Percentiles rank a stretch among this genome's conserved stretches.
Conservation (phyloP, 1,284 basidiomycete species). For the Inonotus hispidus region DNA sequence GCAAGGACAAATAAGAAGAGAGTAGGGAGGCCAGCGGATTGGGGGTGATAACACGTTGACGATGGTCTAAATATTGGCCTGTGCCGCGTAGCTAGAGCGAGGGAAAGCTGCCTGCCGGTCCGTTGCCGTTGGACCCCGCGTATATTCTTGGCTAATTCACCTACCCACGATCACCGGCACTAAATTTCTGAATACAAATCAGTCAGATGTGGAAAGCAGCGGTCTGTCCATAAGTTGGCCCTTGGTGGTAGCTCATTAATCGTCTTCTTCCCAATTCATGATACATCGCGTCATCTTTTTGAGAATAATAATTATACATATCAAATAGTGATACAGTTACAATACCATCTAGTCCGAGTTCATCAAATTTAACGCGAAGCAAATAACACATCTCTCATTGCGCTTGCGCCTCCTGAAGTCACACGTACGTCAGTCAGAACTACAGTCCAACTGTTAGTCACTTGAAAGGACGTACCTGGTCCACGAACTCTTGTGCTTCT, state of each 20-base stretch:
- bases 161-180: background rate
- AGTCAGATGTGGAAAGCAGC: background rate
- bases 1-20: background rate
- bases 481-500: conserved; percentile 86
- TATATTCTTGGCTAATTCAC: too few relatives aligned
- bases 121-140: background rate
- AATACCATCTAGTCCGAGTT: too few relatives aligned
- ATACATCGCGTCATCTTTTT: too few relatives aligned
- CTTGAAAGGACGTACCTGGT: conserved; percentile 48
- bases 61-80: too few relatives aligned
- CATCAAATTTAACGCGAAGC: background rate
- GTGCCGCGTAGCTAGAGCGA: background rate
- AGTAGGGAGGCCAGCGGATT: too few relatives aligned
- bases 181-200: background rate
- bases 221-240: background rate
- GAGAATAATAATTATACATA: too few relatives aligned
- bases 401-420: conserved; percentile 29
- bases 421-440: background rate
- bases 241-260: too few relatives aligned
- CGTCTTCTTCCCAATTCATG: too few relatives aligned
- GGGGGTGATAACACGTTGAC: background rate
- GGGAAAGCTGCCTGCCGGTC: background rate
- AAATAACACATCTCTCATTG: conserved; percentile 20
- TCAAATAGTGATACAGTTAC: too few relatives aligned
- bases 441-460: background rate